Conservation (phyloP, 257 asterid genomes). For the Solanum megistacrolobum region DNA sequence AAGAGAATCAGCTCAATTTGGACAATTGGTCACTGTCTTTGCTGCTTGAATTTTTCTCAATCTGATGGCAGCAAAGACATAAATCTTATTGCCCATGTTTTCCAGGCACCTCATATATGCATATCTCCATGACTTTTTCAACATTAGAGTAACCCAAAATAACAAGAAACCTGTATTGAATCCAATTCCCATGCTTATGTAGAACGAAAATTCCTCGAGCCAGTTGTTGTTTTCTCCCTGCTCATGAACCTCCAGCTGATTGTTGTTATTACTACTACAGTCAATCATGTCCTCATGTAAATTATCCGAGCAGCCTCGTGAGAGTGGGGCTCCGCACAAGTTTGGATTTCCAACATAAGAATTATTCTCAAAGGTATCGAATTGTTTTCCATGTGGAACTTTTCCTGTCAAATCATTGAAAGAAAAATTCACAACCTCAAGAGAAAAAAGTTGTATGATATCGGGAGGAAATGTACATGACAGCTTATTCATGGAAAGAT, state of each 20-base stretch:
- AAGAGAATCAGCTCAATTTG: neutral
- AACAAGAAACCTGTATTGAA: too few relatives aligned
- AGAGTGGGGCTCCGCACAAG: neutral
- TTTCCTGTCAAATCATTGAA: neutral
- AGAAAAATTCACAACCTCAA: fast-evolving
- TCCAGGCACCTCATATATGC: neutral
- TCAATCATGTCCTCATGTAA: neutral
- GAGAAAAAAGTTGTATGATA: fast-evolving
- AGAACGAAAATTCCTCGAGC: too few relatives aligned
- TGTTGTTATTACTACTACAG: neutral
- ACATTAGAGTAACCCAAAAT: neutral
- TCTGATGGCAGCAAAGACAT: neutral
- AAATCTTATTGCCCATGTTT: neutral
- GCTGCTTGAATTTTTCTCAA: neutral
- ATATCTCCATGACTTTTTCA: neutral
- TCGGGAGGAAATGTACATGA: neutral
- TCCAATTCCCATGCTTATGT: neutral
- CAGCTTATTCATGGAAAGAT: neutral
- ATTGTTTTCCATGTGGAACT: neutral
- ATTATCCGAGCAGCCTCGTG: neutral
- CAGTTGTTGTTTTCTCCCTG: neutral
- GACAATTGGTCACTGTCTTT: neutral
- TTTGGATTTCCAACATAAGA: neutral
- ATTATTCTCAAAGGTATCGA: fast-evolving
- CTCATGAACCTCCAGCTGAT: neutral